phyloP scores from a whole-genome alignment of 805 yeast genomes.

The Yarrowia hollandica region DNA sequence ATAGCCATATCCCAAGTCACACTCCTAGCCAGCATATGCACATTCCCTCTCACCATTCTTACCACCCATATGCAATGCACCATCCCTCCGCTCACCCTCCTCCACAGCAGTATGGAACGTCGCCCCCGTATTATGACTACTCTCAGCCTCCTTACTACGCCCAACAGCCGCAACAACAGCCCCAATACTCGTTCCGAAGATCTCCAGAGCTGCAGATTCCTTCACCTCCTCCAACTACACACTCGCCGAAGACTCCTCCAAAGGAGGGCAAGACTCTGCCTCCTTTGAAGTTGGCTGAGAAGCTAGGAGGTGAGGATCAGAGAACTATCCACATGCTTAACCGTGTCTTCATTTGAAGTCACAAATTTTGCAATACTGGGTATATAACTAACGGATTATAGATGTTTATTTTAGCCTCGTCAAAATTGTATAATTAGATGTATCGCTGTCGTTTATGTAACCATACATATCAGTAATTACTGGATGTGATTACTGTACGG shows the following conservation, averaged over 20 bases:
- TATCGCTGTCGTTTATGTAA: no score
- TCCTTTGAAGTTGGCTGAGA: constrained; percentile 14
- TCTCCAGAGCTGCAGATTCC: constrained; percentile 22
- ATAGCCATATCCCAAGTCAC: constrained; percentile 10
- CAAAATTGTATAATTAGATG: neutral
- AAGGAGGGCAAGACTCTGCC: constrained; percentile 20
- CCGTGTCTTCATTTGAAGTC: constrained; percentile 5
- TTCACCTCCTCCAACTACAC: constrained; percentile 18
- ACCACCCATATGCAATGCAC: constrained; percentile 21
- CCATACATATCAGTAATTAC: no score
- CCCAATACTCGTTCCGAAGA: constrained; percentile 14
- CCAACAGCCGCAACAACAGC: neutral
- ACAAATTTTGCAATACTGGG: neutral
- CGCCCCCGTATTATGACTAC: constrained; percentile 22
- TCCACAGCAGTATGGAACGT: constrained; percentile 12
- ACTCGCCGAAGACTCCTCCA: constrained; percentile 20
- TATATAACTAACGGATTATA: constrained; percentile 16
- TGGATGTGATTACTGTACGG: no score
- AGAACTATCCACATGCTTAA: constrained; percentile 24
- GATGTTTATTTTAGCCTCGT: neutral
- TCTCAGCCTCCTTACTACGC: neutral
- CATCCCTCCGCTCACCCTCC: neutral
- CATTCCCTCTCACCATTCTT: constrained; percentile 9
- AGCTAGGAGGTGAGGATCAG: constrained; percentile 24
- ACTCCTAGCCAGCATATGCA: constrained; percentile 16